Percentiles rank a stretch among this genome's conserved stretches.
phyloP scores from a whole-genome alignment of 768 basidiomycete genomes.

The Asterophora parasitica region DNA sequence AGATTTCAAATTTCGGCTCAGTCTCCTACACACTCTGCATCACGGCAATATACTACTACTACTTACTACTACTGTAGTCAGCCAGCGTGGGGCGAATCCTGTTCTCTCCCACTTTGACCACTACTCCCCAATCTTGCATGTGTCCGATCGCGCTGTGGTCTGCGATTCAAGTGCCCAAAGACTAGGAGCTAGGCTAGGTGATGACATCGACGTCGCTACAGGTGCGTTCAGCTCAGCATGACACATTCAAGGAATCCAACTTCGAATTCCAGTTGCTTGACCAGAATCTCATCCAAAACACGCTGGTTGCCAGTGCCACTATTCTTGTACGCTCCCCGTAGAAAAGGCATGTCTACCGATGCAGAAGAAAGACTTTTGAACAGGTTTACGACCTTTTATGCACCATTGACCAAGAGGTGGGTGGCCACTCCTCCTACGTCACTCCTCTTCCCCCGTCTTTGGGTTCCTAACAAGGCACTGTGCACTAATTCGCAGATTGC shows the following conservation, averaged over 20 bases:
- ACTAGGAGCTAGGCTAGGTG: not conserved
- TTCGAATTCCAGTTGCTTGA: conserved; percentile 15
- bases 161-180: not conserved
- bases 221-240: not conserved
- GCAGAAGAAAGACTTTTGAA: no score
- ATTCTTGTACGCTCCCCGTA: conserved; percentile 18
- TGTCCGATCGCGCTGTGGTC: not conserved
- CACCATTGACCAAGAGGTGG: conserved; percentile 32
- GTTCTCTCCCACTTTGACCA: no score
- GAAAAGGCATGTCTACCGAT: no score
- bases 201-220: not conserved
- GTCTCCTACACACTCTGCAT: not conserved
- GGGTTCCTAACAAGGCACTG: not conserved
- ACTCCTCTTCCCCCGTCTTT: not conserved
- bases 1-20: not conserved
- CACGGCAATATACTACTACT: no score
- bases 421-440: not conserved
- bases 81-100: not conserved
- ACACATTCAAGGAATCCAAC: not conserved
- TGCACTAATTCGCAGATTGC: conserved; percentile 28
- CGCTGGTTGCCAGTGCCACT: conserved; percentile 22
- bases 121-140: not conserved
- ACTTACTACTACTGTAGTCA: no score
- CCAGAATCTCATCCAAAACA: conserved; percentile 22
- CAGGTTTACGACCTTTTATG: conserved; percentile 33